Evolutionary conservation across 306 rosid genomes (phyloP).

Genomic region (Medicago lupulina): DNA sequence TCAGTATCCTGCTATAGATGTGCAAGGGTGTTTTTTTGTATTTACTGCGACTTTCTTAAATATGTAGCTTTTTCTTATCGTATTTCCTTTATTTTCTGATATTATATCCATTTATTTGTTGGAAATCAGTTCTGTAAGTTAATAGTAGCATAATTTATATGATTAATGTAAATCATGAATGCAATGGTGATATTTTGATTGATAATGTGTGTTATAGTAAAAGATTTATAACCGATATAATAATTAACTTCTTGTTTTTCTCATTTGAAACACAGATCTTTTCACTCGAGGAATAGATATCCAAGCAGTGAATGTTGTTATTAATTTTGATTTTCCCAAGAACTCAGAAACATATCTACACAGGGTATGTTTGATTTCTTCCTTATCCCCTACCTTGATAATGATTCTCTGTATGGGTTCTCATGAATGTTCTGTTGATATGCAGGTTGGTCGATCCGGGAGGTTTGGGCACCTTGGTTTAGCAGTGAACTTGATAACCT

Average conservation of each 20-base stretch:
- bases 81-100: slow-evolving; percentile 9
- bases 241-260: neutral
- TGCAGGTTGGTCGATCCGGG: slow-evolving; percentile 98
- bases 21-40: slow-evolving; percentile 10
- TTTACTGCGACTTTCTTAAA: slow-evolving; percentile 11
- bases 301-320: slow-evolving; percentile 98
- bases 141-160: neutral
- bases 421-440: slow-evolving; percentile 39
- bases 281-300: slow-evolving; percentile 98
- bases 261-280: slow-evolving; percentile 68
- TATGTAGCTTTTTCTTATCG: neutral
- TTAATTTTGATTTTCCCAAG: slow-evolving; percentile 98
- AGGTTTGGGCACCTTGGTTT: slow-evolving; percentile 99
- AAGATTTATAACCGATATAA: too few species aligned
- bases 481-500: slow-evolving; percentile 96
- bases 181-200: slow-evolving; percentile 9
- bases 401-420: neutral
- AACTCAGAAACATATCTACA: slow-evolving; percentile 95
- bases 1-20: slow-evolving; percentile 11
- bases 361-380: slow-evolving; percentile 71
- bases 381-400: neutral
- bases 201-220: neutral
- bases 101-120: neutral
- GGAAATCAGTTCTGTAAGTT: slow-evolving; percentile 11
- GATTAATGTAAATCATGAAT: neutral